phyloP scores from a whole-genome alignment of 305 asterid genomes.

The Rubia tinctorum region DNA sequence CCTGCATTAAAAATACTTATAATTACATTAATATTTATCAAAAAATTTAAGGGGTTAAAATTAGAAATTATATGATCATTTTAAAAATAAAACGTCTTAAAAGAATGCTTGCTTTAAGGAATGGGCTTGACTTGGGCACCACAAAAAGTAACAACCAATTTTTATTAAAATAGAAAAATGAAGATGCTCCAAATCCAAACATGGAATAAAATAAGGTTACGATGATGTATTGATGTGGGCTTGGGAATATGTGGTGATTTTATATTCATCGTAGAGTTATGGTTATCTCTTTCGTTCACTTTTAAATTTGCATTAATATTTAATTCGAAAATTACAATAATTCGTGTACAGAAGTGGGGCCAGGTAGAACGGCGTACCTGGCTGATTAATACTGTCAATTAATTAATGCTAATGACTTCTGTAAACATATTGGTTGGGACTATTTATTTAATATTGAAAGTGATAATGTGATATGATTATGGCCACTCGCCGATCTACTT shows the following conservation, averaged over 20 bases:
- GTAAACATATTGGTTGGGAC: background rate
- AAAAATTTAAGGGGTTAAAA: no score
- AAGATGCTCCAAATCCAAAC: conserved; percentile 8
- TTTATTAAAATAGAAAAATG: background rate
- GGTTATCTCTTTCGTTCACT: conserved; percentile 16
- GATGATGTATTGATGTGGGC: conserved; percentile 26
- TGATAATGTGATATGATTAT: conserved; percentile 32
- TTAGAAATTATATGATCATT: no score
- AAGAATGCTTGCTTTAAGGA: background rate
- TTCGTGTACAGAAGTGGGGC: conserved; percentile 30
- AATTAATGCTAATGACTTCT: conserved; percentile 1
- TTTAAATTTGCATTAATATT: background rate
- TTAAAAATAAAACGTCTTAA: no score
- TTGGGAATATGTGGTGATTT: conserved; percentile 26
- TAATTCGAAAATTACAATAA: conserved; percentile 14
- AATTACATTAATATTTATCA: no score
- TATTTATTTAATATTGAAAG: conserved; percentile 20
- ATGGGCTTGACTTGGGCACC: background rate
- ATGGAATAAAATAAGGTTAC: conserved; percentile 4
- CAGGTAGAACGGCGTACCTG: conserved; percentile 33
- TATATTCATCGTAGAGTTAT: conserved; percentile 22
- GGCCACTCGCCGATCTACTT: conserved; percentile 17
- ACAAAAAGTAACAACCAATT: background rate
- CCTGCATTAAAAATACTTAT: no score
- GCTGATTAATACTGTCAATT: conserved; percentile 19